Conservation (phyloP, 768 basidiomycete species). For the Ramaria sp. region DNA sequence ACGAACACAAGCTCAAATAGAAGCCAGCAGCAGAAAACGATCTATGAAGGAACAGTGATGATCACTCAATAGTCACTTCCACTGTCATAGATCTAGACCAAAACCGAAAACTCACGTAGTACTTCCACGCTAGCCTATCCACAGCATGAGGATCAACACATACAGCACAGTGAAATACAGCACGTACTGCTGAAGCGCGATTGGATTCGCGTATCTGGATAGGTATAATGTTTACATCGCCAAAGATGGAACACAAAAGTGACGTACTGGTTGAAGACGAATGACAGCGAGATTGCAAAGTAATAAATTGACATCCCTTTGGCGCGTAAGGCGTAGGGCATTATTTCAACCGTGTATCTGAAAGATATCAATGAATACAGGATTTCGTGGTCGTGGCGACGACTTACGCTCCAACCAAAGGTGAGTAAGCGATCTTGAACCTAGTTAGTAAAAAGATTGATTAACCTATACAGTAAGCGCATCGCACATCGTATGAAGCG, state of each 20-base stretch:
- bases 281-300: conserved; percentile 28
- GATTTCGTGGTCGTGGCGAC: background rate
- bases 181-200: conserved; percentile 20
- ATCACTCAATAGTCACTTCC: conserved; percentile 8
- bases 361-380: too few species aligned
- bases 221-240: background rate
- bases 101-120: conserved; percentile 4
- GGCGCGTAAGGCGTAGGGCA: conserved; percentile 30
- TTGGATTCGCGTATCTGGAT: conserved; percentile 25
- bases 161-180: background rate
- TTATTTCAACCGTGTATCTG: conserved; percentile 32
- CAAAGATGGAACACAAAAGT: conserved; percentile 8
- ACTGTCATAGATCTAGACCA: background rate
- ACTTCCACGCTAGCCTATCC: conserved; percentile 9
- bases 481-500: conserved; percentile 25
- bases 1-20: conserved; percentile 7
- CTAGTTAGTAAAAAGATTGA: background rate
- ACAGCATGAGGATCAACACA: background rate
- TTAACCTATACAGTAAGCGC: conserved; percentile 1
- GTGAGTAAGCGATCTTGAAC: conserved; percentile 28
- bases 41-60: background rate
- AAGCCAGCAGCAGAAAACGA: conserved; percentile 7
- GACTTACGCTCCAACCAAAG: conserved; percentile 28
- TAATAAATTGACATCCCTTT: conserved; percentile 30
- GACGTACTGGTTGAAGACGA: conserved; percentile 35